Evolutionary conservation across 768 basidiomycete genomes (phyloP), one percentile per base, ranked within the genome.

Genomic region (Melanogaster broomeanus): DNA sequence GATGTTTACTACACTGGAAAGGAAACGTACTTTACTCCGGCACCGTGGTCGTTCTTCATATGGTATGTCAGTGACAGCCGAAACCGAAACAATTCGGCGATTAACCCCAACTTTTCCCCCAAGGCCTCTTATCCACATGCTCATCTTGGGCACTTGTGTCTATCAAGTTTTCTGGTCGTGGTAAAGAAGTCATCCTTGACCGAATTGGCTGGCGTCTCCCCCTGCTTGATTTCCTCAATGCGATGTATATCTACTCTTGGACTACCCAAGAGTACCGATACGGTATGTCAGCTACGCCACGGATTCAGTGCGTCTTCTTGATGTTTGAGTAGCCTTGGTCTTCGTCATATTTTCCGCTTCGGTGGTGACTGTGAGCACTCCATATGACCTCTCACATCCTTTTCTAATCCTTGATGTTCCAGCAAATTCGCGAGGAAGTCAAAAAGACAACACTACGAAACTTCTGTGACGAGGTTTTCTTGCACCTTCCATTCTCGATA

Each of bases 401-500:
- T 27, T 13, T 4, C 31, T 48, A 73, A 37, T 35, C 16, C 9
- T 5, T 18, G 9, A 8, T 12, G 1, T 27, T 22, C 6, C 59
- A 77, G 67, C 82, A 85, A 69, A 83, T 86, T 63, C 85, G 88
- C 68, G 83, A 82, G 60, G 70, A 83, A 48, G 78, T 88, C 63
- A 84, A 85, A 69, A 77, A 74, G 59, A 81, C 64, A n/a, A 66
- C 72, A 19, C 67, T 79, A 47, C 73, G 80, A 59, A 74, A 68
- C 56, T 58, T 77, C 41, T 72, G 70, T 37, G 83, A 86, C 58
- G 84, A 86, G 58, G 61, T 84, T 53, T 85, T 86, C 45, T 70
- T 88, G n/a, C 85, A 87, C 62, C 77, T 87, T 11, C 87, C 87
- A 4, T 88, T 89, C 73, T 84, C 80, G 12, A 71, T 88, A 42